Conservation (phyloP, 2,329 filamentous ascomycete species). For the Hirsutella thompsonii region DNA sequence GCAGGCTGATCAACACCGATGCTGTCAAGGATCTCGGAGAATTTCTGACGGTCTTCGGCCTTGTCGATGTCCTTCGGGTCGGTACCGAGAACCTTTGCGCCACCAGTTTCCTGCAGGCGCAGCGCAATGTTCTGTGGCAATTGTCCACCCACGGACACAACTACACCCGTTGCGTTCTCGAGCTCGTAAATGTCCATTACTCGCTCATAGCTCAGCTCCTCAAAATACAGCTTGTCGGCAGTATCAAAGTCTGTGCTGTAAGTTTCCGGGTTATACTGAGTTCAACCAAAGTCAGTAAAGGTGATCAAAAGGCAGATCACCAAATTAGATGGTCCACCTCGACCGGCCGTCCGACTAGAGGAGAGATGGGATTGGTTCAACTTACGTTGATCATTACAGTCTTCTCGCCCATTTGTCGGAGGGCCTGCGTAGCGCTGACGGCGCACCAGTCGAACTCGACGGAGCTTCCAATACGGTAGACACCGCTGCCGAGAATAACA, state of each 20-base stretch:
- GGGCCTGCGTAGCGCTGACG: constrained; percentile 73
- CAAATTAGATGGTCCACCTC: too few relatives aligned
- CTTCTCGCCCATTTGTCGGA: constrained; percentile 84
- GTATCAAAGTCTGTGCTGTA: constrained; percentile 74
- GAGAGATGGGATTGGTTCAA: constrained; percentile 1
- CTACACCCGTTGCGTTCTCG: constrained; percentile 71
- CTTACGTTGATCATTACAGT: constrained; percentile 89
- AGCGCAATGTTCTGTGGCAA: constrained; percentile 96
- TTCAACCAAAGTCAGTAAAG: background rate
- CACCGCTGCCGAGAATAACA: constrained; percentile 82
- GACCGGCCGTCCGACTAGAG: background rate
- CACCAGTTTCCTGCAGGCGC: constrained; percentile 79
- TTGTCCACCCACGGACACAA: constrained; percentile 92
- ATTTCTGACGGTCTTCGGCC: constrained; percentile 96
- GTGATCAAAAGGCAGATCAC: background rate
- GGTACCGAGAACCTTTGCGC: constrained; percentile 83
- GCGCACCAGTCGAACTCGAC: constrained; percentile 99
- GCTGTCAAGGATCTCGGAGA: constrained; percentile 92
- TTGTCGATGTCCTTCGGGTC: constrained; percentile 92
- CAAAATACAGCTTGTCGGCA: constrained; percentile 89
- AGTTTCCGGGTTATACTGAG: constrained; percentile 64
- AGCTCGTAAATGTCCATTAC: constrained; percentile 99
- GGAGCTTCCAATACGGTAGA: constrained; percentile 94
- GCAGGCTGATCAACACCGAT: constrained; percentile 95
- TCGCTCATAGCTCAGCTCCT: constrained; percentile 90